Percentiles rank a stretch among this genome's conserved stretches.
Conservation (phyloP, 2,329 filamentous ascomycete species). For the Trichoderma sp. region DNA sequence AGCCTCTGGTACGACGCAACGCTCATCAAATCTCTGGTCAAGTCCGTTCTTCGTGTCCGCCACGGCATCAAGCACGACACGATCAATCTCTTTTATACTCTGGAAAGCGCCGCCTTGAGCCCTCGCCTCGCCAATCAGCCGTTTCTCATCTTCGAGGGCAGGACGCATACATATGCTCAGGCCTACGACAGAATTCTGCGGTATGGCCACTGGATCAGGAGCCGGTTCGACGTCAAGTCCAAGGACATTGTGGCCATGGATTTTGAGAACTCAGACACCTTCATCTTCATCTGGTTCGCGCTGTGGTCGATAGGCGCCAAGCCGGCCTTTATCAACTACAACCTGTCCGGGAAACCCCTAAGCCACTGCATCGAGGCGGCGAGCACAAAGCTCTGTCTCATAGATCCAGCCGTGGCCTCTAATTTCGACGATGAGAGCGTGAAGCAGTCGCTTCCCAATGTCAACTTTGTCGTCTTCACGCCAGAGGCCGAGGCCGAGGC, state of each 20-base stretch:
- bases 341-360: conserved; percentile 67
- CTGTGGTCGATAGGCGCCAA: conserved; percentile 80
- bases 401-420: conserved; percentile 59
- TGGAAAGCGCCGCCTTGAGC: conserved; percentile 63
- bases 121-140: conserved; percentile 49
- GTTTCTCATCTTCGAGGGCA: conserved; percentile 67
- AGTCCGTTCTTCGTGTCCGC: conserved; percentile 41
- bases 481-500: conserved; percentile 55
- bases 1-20: conserved; percentile 63
- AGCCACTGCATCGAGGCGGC: conserved; percentile 71
- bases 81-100: conserved; percentile 69
- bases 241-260: conserved; percentile 77
- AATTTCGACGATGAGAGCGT: conserved; percentile 57
- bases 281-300: conserved; percentile 71
- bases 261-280: conserved; percentile 76
- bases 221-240: conserved; percentile 58
- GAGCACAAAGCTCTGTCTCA: conserved; percentile 62
- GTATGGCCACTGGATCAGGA: conserved; percentile 73
- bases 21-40: conserved; percentile 55
- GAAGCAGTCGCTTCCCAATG: conserved; percentile 43
- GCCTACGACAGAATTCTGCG: conserved; percentile 67
- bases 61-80: conserved; percentile 55
- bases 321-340: conserved; percentile 87
- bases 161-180: conserved; percentile 70
- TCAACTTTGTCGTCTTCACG: conserved; percentile 62